These are phyloP conservation scores for Teratosphaeria destructans DNA, from an alignment of 2,329 filamentous ascomycete genomes.

Conservation along the genomic window DNA sequence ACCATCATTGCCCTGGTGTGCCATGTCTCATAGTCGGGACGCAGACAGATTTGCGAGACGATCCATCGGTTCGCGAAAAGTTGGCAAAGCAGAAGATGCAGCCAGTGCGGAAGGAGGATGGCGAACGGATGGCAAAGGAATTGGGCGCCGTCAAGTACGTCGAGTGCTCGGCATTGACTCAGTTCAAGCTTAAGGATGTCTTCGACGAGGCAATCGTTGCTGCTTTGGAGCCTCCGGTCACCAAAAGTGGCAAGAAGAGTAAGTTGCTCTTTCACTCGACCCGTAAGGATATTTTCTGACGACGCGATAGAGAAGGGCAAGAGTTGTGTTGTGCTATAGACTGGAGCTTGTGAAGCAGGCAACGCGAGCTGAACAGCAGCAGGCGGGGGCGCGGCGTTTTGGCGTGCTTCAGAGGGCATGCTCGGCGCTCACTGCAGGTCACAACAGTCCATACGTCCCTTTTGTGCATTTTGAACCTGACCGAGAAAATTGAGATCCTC, in stretches of 20 bases:
- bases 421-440: background rate
- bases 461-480: background rate
- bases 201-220: slow-evolving; percentile 99
- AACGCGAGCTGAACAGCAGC: background rate
- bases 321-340: slow-evolving; percentile 24
- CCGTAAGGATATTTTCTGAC: background rate
- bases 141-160: slow-evolving; percentile 98
- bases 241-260: slow-evolving; percentile 51
- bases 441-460: background rate
- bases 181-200: slow-evolving; percentile 97
- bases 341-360: background rate
- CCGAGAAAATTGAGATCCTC: background rate
- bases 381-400: slow-evolving; percentile 2
- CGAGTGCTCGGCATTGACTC: slow-evolving; percentile 93
- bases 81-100: slow-evolving; percentile 92
- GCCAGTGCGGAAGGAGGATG: slow-evolving; percentile 83
- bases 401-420: background rate
- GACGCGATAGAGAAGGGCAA: slow-evolving; percentile 20
- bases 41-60: slow-evolving; percentile 90
- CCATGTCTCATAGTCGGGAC: slow-evolving; percentile 97
- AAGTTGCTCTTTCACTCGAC: slow-evolving; percentile 7
- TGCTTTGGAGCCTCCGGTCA: slow-evolving; percentile 75
- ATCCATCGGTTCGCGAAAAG: slow-evolving; percentile 78
- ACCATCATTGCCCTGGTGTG: slow-evolving; percentile 95
- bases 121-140: slow-evolving; percentile 92